Evolutionary conservation across 1,284 basidiomycete species (phyloP), one percentile per base, ranked within the genome.

Genomic region (Chiua sp.): DNA sequence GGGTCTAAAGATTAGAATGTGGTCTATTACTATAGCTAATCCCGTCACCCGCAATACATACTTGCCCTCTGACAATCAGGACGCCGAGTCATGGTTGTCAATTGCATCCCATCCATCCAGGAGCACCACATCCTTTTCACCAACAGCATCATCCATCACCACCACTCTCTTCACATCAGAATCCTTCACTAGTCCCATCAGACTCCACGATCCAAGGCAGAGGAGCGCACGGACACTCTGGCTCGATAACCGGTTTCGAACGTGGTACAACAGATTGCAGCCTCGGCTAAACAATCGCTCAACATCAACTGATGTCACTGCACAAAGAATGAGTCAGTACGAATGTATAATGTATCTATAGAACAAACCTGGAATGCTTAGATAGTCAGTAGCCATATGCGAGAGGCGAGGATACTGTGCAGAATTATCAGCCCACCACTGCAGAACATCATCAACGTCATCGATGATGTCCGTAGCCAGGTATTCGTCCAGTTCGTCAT

Each of bases 171-270:
- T 57, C 28, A 48, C n/a, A 35, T 57, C 46, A 6, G 51, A 47
- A 48, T 57, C 51, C 56, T 57, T 57, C 13, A 57, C 50, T 42
- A 57, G 32, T 7, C 56, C 56, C 56, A 57, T 47, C 2, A 26
- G 50, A 22, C 56, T 52, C 56, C 56, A 57, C 16, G 56, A 57
- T 26, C 50, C 32, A n/a, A 57, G 42, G 46, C 56, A 57, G 20
- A 57, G 50, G 20, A 57, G 33, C 15, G 51, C 44, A 2, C 33
- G 16, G 11, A 57, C 20, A 10, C 30, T 57, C 22, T 57, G 44
- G n/a, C 49, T 49, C 22, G 44, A 57, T 52, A 57, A 42, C 20
- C 12, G 33, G 20, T 57, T 57, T 18, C 37, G 37, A 35, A 53
- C 33, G 26, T 57, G 51, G 12, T 51, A 28, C 44, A 57, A 15